phyloP scores from a whole-genome alignment of 2,329 filamentous ascomycete genomes.

The Beauveria rudraprayagi region DNA sequence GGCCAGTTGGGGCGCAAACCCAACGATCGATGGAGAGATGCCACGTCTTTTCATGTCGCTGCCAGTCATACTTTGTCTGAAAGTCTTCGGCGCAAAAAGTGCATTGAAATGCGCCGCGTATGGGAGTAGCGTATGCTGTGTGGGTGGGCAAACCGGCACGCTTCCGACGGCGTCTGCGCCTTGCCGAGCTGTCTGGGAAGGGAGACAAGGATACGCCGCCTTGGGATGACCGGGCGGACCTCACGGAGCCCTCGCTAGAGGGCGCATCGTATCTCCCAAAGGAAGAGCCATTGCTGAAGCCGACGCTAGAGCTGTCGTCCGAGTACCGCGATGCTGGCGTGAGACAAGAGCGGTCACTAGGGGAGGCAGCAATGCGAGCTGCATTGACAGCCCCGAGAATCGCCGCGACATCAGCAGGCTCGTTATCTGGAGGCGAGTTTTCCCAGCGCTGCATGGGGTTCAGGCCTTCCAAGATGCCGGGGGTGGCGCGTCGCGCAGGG shows the following conservation, averaged over 20 bases:
- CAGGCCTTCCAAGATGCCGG: conserved; percentile 20
- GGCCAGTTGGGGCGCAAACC: conserved; percentile 55
- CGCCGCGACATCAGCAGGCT: conserved; percentile 21
- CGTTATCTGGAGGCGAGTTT: conserved; percentile 24
- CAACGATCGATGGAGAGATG: conserved; percentile 57
- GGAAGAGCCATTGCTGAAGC: conserved; percentile 5
- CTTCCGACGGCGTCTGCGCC: conserved; percentile 1
- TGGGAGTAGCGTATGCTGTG: conserved; percentile 16
- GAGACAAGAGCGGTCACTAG: background rate
- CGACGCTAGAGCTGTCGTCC: conserved; percentile 5
- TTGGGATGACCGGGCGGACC: background rate
- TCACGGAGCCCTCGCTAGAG: background rate
- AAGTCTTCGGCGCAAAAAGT: conserved; percentile 63
- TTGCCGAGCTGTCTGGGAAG: background rate
- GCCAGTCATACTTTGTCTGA: conserved; percentile 61
- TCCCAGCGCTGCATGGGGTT: conserved; percentile 26
- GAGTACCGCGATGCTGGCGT: conserved; percentile 6
- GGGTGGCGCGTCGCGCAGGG: conserved; percentile 33
- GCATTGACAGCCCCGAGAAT: conserved; percentile 23
- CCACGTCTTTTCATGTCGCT: conserved; percentile 61
- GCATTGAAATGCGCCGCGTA: conserved; percentile 43
- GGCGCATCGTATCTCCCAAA: conserved; percentile 5
- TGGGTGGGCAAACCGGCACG: background rate
- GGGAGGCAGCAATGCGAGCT: conserved; percentile 9
- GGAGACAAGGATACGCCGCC: conserved; percentile 1